Conservation (phyloP, 208 protist species). For the Acanthamoeba healyi region DNA sequence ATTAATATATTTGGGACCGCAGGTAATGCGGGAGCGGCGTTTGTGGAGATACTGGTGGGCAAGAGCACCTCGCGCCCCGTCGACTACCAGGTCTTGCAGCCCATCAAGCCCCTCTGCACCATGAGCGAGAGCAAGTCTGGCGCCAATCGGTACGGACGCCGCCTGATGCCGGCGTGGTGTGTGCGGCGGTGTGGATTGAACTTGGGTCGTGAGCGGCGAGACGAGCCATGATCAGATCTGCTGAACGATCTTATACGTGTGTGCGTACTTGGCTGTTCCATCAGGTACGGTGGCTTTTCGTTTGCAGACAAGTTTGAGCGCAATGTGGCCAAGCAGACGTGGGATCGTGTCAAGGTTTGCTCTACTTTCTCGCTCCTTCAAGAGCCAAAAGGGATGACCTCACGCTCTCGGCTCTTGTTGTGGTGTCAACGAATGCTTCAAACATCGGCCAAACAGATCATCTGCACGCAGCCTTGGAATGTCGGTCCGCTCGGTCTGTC, state of each 20-base stretch:
- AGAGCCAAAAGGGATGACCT: not conserved
- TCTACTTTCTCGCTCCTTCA: not conserved
- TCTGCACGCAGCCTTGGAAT: slow-evolving; percentile 56
- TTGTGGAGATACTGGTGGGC: slow-evolving; percentile 45
- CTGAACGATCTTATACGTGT: not conserved
- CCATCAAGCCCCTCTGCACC: slow-evolving; percentile 58
- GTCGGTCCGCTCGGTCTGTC: slow-evolving; percentile 51
- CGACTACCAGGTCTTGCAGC: slow-evolving; percentile 42
- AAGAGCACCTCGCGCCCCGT: slow-evolving; percentile 18
- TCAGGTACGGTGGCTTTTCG: not conserved
- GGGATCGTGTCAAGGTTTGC: slow-evolving; percentile 23
- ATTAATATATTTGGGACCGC: not conserved
- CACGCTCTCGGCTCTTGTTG: not conserved
- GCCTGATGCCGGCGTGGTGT: not conserved
- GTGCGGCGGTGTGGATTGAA: no score
- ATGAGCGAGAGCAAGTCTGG: slow-evolving; percentile 72
- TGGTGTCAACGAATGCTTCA: not conserved
- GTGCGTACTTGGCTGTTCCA: no score
- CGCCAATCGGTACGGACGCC: not conserved
- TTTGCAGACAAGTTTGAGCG: slow-evolving; percentile 49
- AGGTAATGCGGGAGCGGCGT: slow-evolving; percentile 14
- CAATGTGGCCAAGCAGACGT: slow-evolving; percentile 31
- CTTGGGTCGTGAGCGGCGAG: no score
- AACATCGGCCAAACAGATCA: not conserved
- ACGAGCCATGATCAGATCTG: no score